Evolutionary conservation across 2,329 filamentous ascomycete genomes (phyloP), one percentile per base, ranked within the genome.

Genomic region (Phyllosticta citrichinensis): DNA sequence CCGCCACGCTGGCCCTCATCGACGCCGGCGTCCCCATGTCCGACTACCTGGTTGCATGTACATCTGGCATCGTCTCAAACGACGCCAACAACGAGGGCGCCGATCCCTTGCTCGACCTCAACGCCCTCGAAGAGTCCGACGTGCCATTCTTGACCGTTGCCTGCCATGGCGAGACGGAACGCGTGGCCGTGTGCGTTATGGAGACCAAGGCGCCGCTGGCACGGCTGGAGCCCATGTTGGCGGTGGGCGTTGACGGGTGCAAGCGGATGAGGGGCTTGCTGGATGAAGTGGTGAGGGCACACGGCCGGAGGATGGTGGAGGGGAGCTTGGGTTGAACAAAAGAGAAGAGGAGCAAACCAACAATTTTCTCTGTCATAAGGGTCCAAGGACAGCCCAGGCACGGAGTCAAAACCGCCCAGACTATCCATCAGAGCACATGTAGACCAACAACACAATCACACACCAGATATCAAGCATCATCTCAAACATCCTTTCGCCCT

Each of bases 11-110:
- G 12, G 94, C 94, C 0, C 84, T 97, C 22, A 87, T 97, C 64
- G 94, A 99, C 71, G 94, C 94, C 0, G 94, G 94, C 58, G 87
- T 99, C 20, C 94, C 94, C 24, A 97, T 97, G 92, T 85, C 86
- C 2, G 91, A 96, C 71, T 95, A 97, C 71, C 83, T 97, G 2
- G 86, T 87, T 22, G 91, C 92, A 5, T 95, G 90, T 75, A 96
- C 92, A 0, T 89, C 91, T 0, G 94, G 92, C 3, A 90, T 88
- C 0, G 86, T 86, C 0, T 61, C 60, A n/a, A 83, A 87, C 66
- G 79, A 83, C 4, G 70, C 69, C 63, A 78, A 81, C 63, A 83
- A 83, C 61, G 86, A 88, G 68, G 73, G 71, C 2, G 87, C 88
- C 11, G 90, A 95, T 68, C 90, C 90, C 2, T 74, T 95, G 62